Percentiles rank a stretch among this genome's conserved stretches.
Evolutionary conservation across 2,329 filamentous ascomycete genomes (phyloP).

Genomic region (Sporothrix luriei): DNA sequence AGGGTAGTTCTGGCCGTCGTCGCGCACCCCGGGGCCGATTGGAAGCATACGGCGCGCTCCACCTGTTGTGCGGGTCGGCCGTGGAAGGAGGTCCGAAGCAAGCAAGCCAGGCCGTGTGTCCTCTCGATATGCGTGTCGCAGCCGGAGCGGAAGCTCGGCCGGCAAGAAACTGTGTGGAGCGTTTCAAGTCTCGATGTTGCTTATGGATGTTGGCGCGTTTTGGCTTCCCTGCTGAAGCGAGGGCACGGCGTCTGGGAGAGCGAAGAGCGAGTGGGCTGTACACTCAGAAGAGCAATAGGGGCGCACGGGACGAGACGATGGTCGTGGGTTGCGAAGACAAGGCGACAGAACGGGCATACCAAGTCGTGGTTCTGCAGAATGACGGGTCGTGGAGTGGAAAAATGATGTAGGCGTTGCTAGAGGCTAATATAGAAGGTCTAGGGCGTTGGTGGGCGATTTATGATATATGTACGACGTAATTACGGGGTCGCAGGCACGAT

Average conservation of each 20-base stretch:
- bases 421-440: constrained; percentile 26
- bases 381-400: constrained; percentile 3
- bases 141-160: not conserved
- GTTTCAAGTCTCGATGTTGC: not conserved
- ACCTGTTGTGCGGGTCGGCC: not conserved
- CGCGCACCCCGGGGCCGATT: not conserved
- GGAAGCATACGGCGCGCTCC: not conserved
- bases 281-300: not conserved
- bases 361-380: constrained; percentile 22
- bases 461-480: not conserved
- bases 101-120: not conserved
- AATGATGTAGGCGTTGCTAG: not conserved
- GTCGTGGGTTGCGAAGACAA: not conserved
- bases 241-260: not conserved
- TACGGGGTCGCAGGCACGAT: constrained; percentile 21
- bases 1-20: not conserved
- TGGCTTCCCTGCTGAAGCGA: not conserved
- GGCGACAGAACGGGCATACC: constrained; percentile 10
- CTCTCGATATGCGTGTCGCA: not conserved
- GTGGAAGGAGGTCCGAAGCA: not conserved
- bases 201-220: not conserved
- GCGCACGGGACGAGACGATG: not conserved
- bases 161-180: not conserved
- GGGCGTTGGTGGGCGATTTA: constrained; percentile 19
- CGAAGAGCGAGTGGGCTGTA: not conserved